Base-by-base conservation (phyloP, 2,329 filamentous ascomycete species). In the Chaetomium sp. region DNA sequence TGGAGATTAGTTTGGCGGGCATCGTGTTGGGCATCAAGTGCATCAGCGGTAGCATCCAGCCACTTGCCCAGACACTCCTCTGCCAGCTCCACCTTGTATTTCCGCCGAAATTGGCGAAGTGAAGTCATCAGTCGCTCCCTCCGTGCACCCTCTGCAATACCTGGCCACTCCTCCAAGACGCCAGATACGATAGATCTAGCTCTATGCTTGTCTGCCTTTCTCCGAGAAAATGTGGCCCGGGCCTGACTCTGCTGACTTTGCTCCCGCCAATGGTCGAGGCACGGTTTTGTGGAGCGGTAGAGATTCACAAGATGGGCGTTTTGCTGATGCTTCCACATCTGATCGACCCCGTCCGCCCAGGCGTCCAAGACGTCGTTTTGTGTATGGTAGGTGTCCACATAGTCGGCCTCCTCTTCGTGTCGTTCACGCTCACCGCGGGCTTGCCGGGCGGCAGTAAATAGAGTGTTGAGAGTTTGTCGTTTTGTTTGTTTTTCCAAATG, bases 1-100 rank as follows among this genome's bases (percentile, higher is more conserved):
- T 64, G 53, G 6, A 65, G 53, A 14, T 62, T 61, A 27, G 65
- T 53, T 34, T 61, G 56, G 33, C 64, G 58, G 11, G 66, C 66
- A 44, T 67, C 62, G 14, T 57, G 58, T 8, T 59, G 46, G n/a
- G 55, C 49, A 47, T 63, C 61, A 11, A 63, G 43, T 7, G 60
- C 54, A 10, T 64, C 60, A 1, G 55, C 59, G 6, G 64, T 58
- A 9, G 59, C 61, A 6, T 55, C 34, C 37, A 62, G 56, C 66
- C 66, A 68, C 12, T 45, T 53, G 12, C 61, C 61, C 9, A 68
- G 55, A 49, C 63, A 63, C 6, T 59, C 56, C 11, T 54, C 49
- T 11, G 64, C 64, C 9, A 64, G 55, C 6, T 62, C 56, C 43
- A 62, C 52, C 41, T 65, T 67, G 58, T 65, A 65, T 8, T 59